phyloP scores from a whole-genome alignment of 2,329 filamentous ascomycete genomes.

The Neophaeococcomyces mojaviensis region DNA sequence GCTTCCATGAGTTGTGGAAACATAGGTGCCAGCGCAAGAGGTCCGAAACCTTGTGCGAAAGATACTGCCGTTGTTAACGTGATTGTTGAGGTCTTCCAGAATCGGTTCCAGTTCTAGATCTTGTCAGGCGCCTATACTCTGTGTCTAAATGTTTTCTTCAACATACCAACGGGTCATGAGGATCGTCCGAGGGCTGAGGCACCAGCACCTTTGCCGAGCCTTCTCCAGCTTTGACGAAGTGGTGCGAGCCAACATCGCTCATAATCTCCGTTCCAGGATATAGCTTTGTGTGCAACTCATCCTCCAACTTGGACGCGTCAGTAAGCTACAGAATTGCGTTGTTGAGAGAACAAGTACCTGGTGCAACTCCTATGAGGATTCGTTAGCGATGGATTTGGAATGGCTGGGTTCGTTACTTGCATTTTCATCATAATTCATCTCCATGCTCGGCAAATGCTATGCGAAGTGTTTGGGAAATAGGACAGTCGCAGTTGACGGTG shows the following conservation, averaged over 20 bases:
- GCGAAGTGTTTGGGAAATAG: not conserved
- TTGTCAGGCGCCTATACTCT: not conserved
- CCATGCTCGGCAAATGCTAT: slow-evolving; percentile 31
- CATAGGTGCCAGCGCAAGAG: slow-evolving; percentile 50
- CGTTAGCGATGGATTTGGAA: not conserved
- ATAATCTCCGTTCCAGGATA: slow-evolving; percentile 54
- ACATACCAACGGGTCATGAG: slow-evolving; percentile 39
- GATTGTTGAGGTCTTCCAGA: slow-evolving; percentile 45
- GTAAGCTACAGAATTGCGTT: not conserved
- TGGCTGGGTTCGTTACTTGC: slow-evolving; percentile 22
- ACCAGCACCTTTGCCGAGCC: slow-evolving; percentile 34
- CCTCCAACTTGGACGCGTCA: slow-evolving; percentile 16
- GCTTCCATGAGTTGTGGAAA: slow-evolving; percentile 51
- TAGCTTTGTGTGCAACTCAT: slow-evolving; percentile 44
- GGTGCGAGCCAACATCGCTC: slow-evolving; percentile 54
- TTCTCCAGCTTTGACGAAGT: slow-evolving; percentile 52
- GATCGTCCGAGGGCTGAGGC: slow-evolving; percentile 43
- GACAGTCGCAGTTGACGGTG: not conserved
- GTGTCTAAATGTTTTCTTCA: not conserved
- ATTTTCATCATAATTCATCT: slow-evolving; percentile 42
- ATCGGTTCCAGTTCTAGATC: slow-evolving; percentile 39
- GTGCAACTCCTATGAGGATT: slow-evolving; percentile 15
- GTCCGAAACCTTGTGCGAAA: slow-evolving; percentile 49
- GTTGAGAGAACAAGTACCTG: slow-evolving; percentile 7
- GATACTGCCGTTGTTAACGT: slow-evolving; percentile 38